Percentiles rank a stretch among this genome's conserved stretches.
Conservation (phyloP, 192 early-diverging fungal genomes). For the Coemansia sp. region DNA sequence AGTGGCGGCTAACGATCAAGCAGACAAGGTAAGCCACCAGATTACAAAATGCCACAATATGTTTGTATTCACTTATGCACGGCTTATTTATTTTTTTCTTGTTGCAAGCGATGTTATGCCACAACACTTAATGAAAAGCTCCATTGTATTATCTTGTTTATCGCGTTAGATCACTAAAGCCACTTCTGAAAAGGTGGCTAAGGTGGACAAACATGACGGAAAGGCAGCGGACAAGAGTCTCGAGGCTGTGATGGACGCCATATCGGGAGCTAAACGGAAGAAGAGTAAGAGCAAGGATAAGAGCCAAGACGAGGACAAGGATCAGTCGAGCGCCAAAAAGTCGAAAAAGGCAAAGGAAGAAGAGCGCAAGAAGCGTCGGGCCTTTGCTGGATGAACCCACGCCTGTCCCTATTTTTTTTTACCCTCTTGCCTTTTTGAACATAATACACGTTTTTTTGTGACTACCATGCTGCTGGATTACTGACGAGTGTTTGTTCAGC, state of each 20-base stretch:
- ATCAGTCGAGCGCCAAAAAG: neutral
- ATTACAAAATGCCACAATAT: no score
- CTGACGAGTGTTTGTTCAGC: no score
- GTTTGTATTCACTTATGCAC: no score
- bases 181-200: slow-evolving; percentile 1
- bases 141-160: no score
- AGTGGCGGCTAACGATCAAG: no score
- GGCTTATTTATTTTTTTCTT: no score
- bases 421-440: neutral
- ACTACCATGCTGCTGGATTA: no score
- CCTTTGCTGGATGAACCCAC: neutral
- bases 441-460: no score
- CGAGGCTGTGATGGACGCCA: neutral
- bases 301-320: neutral
- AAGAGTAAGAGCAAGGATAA: slow-evolving; percentile 2
- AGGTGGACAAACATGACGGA: slow-evolving; percentile 1
- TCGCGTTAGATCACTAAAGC: neutral
- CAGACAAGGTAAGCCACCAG: no score
- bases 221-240: neutral
- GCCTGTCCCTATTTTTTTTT: neutral
- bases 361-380: neutral
- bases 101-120: no score
- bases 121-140: no score
- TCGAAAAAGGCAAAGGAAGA: neutral
- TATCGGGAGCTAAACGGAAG: neutral